Conservation (phyloP, 2,329 filamentous ascomycete genomes). For the Tolypocladium ophioglossoides region DNA sequence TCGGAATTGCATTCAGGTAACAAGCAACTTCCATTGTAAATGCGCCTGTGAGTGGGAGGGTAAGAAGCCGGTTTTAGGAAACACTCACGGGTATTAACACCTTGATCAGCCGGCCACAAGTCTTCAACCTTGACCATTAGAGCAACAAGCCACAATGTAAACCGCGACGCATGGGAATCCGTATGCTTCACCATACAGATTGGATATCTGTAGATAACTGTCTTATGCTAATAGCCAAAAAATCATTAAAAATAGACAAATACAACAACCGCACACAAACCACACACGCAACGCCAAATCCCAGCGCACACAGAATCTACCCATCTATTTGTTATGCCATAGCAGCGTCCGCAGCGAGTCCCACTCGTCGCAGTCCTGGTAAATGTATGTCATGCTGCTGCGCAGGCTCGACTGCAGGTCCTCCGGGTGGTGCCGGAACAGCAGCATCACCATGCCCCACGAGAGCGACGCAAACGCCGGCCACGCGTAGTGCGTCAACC, state of each 20-base stretch:
- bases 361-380: constrained; percentile 81
- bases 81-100: no score
- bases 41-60: no score
- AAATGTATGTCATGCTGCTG: constrained; percentile 97
- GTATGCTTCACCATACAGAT: not conserved
- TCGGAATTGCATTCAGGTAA: no score
- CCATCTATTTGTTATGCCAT: constrained; percentile 63
- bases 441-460: constrained; percentile 91
- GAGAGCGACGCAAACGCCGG: constrained; percentile 82
- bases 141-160: no score
- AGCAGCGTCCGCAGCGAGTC: constrained; percentile 75
- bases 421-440: constrained; percentile 87
- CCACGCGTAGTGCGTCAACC: constrained; percentile 68
- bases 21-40: no score
- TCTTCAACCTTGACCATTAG: no score
- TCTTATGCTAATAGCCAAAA: not conserved
- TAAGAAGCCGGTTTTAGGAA: no score
- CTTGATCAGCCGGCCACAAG: no score
- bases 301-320: not conserved
- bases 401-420: constrained; percentile 83
- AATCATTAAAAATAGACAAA: not conserved
- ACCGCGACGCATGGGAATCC: not conserved
- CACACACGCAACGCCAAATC: not conserved
- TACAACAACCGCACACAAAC: not conserved
- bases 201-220: not conserved